A percentile compares a stretch with the other conserved stretches of the same genome.
Evolutionary conservation across 805 yeast genomes (phyloP).

Genomic region (Saccharomyces kudriavzevii): DNA sequence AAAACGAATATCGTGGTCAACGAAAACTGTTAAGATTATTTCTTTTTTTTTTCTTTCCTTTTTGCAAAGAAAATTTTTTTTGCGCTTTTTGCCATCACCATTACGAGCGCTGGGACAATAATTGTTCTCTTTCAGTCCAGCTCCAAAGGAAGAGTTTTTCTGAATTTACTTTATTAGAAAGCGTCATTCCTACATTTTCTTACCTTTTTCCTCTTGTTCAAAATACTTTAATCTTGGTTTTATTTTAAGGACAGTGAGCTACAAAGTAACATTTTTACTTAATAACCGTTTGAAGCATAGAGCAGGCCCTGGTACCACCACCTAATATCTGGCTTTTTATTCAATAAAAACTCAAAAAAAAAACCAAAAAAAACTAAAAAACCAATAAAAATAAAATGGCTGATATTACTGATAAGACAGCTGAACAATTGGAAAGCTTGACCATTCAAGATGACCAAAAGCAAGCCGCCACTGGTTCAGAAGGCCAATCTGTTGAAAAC

Average conservation of each 20-base stretch:
- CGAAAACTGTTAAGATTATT: background rate
- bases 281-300: background rate
- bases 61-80: conserved; percentile 19
- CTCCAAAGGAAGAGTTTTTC: background rate
- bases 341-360: conserved; percentile 8
- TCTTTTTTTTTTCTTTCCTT: conserved; percentile 1
- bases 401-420: conserved; percentile 32
- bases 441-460: conserved; percentile 28
- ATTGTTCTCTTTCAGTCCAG: background rate
- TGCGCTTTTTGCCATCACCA: conserved; percentile 7
- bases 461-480: conserved; percentile 27
- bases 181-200: background rate
- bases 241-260: conserved; percentile 5
- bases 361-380: conserved; percentile 17
- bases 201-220: background rate
- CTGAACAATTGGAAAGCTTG: conserved; percentile 31
- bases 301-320: background rate
- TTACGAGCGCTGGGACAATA: background rate
- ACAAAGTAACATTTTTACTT: conserved; percentile 7
- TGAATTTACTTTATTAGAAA: background rate
- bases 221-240: background rate
- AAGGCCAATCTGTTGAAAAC: conserved; percentile 35
- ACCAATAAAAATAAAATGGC: conserved; percentile 24
- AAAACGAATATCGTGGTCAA: background rate
- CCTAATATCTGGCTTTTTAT: conserved; percentile 21